Conservation (phyloP, 768 basidiomycete species). For the Naganishia kalamii region DNA sequence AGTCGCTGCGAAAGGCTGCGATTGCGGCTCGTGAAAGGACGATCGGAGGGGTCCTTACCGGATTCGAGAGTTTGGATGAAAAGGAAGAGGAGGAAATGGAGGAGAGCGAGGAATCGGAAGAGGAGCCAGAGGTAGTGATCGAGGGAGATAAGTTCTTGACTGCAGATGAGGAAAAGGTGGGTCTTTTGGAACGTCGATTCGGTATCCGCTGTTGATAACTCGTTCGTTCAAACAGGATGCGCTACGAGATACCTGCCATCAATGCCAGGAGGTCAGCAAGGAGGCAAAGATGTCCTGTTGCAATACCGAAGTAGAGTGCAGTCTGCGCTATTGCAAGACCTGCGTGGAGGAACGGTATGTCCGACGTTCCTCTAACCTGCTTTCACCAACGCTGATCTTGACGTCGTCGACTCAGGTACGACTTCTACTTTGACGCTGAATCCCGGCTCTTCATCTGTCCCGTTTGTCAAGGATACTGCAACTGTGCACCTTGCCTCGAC, state of each 20-base stretch:
- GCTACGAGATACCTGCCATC: slow-evolving; percentile 35
- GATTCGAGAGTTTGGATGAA: not conserved
- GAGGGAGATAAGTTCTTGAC: slow-evolving; percentile 14
- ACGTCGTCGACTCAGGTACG: slow-evolving; percentile 25
- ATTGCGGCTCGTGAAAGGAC: not conserved
- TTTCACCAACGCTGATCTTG: slow-evolving; percentile 19
- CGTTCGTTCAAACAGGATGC: slow-evolving; percentile 23
- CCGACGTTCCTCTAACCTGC: not conserved
- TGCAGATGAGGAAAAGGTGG: not conserved
- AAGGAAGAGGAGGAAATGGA: not conserved
- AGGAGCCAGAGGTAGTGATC: not conserved
- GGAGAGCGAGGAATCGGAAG: slow-evolving; percentile 4
- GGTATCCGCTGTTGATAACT: not conserved
- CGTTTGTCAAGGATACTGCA: slow-evolving; percentile 40
- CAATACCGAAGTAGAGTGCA: slow-evolving; percentile 34
- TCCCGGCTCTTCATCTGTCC: slow-evolving; percentile 42
- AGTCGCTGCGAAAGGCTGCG: slow-evolving; percentile 5
- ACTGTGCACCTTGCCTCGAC: slow-evolving; percentile 38
- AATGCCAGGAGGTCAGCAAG: slow-evolving; percentile 35
- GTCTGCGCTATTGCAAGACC: slow-evolving; percentile 33
- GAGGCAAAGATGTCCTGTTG: slow-evolving; percentile 41
- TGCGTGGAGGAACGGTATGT: slow-evolving; percentile 38
- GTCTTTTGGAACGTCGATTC: not conserved
- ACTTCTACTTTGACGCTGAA: slow-evolving; percentile 39
- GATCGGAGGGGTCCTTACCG: no score